Evolutionary conservation across 2,329 filamentous ascomycete genomes (phyloP), one percentile per base, ranked within the genome.

Genomic region (Microsporum ferrugineum): DNA sequence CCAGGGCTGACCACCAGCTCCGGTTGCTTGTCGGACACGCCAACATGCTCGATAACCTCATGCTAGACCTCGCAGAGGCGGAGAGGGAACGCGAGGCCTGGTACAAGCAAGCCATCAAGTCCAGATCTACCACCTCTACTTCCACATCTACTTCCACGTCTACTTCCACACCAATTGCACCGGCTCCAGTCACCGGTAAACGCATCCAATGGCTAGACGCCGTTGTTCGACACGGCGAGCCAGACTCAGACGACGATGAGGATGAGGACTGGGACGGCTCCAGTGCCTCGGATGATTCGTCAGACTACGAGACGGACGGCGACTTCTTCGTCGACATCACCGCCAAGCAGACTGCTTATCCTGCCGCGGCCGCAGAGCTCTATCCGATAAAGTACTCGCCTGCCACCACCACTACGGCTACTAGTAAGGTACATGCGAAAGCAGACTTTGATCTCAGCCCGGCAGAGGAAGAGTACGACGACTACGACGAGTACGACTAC

Each of bases 21-120:
- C 87, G 92, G 72, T 85, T 95, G 53, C 88, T 99, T 63, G 94
- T 99, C 69, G 94, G 94, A 70, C 94, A 99, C 78, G 94, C 94
- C 79, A 99, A 97, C 82, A 88, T 97, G 57, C 89, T 99, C 75
- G 94, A 99, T 79, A 87, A 87, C 45, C 80, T 99, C 72, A 97
- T 97, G 94, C 75, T 86, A 64, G 84, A 94, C 68, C 88, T 99
- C 63, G 88, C 91, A 75, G 89, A 95, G 62, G 92, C 92, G 71
- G 94, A 97, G 81, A 85, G 86, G 69, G 91, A 96, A 76, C 92
- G 97, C 78, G 92, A 97, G 78, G 87, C 84, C 67, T 96, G 91
- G 91, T 97, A 96, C 86, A 95, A 96, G 84, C 88, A 91, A 75
- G 94, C 90, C 64, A 89, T 96, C 76, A 86, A 84, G n/a, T 34